Conservation (phyloP, 2,329 filamentous ascomycete genomes). For the Phialemonium atrogriseum region DNA sequence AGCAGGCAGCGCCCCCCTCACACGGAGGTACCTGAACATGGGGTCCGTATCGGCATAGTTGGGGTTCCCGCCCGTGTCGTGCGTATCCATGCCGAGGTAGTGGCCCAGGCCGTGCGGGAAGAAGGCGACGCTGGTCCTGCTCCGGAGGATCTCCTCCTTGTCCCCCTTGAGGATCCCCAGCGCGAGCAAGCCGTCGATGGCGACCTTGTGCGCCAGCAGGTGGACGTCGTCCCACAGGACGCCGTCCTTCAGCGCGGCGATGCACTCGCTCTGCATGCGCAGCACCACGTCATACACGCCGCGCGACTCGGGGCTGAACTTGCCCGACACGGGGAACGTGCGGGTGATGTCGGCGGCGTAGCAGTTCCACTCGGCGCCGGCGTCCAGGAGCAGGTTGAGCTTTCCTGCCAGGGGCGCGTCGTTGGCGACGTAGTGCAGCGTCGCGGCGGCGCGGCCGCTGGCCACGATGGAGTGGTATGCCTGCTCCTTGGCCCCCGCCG, state of each 20-base stretch:
- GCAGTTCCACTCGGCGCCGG: slow-evolving; percentile 67
- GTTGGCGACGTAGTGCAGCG: slow-evolving; percentile 82
- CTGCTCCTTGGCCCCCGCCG: slow-evolving; percentile 69
- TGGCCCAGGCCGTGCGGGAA: slow-evolving; percentile 88
- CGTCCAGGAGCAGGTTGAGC: slow-evolving; percentile 76
- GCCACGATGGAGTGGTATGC: slow-evolving; percentile 85
- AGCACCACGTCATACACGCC: slow-evolving; percentile 78
- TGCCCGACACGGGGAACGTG: slow-evolving; percentile 73
- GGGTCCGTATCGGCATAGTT: slow-evolving; percentile 72
- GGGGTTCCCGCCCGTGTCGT: slow-evolving; percentile 74
- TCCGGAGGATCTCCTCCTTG: slow-evolving; percentile 65
- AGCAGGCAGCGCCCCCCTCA: slow-evolving; percentile 65
- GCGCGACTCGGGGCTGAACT: slow-evolving; percentile 60
- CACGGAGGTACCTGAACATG: slow-evolving; percentile 80
- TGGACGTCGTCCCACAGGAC: slow-evolving; percentile 78
- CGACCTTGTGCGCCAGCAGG: slow-evolving; percentile 68
- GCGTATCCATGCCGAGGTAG: slow-evolving; percentile 87
- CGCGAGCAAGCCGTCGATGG: slow-evolving; percentile 67
- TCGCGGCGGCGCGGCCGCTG: slow-evolving; percentile 69
- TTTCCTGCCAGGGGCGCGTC: slow-evolving; percentile 61
- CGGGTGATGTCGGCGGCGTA: slow-evolving; percentile 72
- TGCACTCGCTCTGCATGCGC: slow-evolving; percentile 77
- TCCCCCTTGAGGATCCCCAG: slow-evolving; percentile 67
- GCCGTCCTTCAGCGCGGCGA: slow-evolving; percentile 62
- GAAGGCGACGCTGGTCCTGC: slow-evolving; percentile 79